phyloP scores from a whole-genome alignment of 2,329 filamentous ascomycete genomes.

The Penicillium sp. region DNA sequence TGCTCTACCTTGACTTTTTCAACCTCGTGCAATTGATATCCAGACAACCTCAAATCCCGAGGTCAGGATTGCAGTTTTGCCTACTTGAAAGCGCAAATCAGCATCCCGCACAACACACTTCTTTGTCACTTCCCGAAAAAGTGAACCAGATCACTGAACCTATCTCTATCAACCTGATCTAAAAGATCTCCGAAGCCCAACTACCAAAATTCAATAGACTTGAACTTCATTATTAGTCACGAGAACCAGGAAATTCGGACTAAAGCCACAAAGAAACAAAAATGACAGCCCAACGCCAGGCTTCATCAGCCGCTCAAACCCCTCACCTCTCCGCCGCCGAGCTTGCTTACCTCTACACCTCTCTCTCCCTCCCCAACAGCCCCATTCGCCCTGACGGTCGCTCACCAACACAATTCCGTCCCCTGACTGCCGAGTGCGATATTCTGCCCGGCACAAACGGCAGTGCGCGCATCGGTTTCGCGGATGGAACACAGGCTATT shows the following conservation, averaged over 20 bases:
- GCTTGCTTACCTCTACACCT: conserved; percentile 89
- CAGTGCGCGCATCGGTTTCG: conserved; percentile 88
- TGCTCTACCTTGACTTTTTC: conserved; percentile 15
- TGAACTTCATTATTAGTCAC: background rate
- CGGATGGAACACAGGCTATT: conserved; percentile 92
- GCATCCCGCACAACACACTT: background rate
- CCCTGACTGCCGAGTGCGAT: conserved; percentile 83
- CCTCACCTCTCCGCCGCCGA: conserved; percentile 87
- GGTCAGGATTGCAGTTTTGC: background rate
- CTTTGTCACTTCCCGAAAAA: background rate
- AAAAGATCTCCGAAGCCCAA: background rate
- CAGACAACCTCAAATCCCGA: background rate
- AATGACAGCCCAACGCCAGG: conserved; percentile 66
- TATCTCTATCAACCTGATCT: background rate
- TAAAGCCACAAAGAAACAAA: background rate
- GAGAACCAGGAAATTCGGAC: background rate
- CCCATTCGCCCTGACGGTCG: conserved; percentile 90
- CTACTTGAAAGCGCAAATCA: background rate
- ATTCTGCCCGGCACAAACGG: conserved; percentile 89
- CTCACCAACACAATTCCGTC: conserved; percentile 80
- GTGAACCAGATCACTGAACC: background rate
- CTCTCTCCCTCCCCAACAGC: conserved; percentile 70
- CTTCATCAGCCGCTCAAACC: conserved; percentile 46
- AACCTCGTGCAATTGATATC: conserved; percentile 4
- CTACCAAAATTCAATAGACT: background rate